Evolutionary conservation across 371 early-diverging fungal genomes (phyloP).

Genomic region (Sporodiniella umbellata): DNA sequence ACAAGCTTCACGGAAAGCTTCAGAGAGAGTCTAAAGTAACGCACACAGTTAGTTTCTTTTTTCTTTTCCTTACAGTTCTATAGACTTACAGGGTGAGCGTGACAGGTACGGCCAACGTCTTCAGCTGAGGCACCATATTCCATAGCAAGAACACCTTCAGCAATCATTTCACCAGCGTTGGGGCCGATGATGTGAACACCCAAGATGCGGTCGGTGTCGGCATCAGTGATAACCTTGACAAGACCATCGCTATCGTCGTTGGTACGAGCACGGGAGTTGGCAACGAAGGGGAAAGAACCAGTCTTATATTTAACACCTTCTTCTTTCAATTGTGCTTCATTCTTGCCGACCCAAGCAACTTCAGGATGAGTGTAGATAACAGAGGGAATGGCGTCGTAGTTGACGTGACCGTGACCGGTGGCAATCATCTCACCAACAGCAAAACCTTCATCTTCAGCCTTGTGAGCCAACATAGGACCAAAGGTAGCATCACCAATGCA

Average conservation of each 20-base stretch:
- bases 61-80: background rate
- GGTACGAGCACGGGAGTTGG: constrained; percentile 97
- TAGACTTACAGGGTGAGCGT: constrained; percentile 85
- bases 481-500: constrained; percentile 97
- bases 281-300: constrained; percentile 93
- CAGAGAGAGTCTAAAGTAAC: constrained; percentile 72
- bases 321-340: constrained; percentile 90
- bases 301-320: constrained; percentile 81
- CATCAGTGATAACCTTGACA: constrained; percentile 95
- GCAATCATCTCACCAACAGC: constrained; percentile 93
- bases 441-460: constrained; percentile 98
- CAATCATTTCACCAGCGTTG: constrained; percentile 99
- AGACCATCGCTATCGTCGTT: constrained; percentile 93
- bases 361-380: constrained; percentile 99
- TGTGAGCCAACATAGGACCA: constrained; percentile 99
- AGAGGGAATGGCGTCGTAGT: constrained; percentile 97
- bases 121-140: constrained; percentile 96
- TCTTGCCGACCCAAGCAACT: constrained; percentile 98
- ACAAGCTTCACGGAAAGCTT: constrained; percentile 98
- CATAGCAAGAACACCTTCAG: constrained; percentile 95
- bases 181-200: constrained; percentile 98
- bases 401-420: constrained; percentile 93
- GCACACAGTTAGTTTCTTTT: background rate
- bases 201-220: constrained; percentile 93
- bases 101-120: constrained; percentile 97